Evolutionary conservation across 1,284 basidiomycete genomes (phyloP), one percentile per base, ranked within the genome.

Genomic region (Rhodotorula sp.): DNA sequence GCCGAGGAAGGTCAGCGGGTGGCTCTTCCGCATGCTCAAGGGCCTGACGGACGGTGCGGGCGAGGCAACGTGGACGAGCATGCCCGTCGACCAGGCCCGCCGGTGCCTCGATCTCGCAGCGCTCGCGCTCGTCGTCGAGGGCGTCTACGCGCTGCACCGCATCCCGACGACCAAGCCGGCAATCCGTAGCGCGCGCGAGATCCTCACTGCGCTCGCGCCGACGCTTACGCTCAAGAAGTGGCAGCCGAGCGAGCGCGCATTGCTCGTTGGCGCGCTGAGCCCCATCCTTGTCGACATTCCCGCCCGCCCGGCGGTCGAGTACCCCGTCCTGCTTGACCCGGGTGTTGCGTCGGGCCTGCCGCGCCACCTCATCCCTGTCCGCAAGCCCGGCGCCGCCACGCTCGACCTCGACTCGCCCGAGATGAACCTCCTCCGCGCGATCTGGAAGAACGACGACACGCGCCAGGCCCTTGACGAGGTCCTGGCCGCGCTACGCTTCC

Each of bases 101-200:
- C 85, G 86, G 46, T 84, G 86, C 8, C 79, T 95, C 53, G 92
- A 95, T 78, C 81, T 90, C 27, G 86, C 88, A 2, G 83, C 91
- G 8, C 82, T 85, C 0, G 85, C 87, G 1, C 81, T 95, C 1
- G 82, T 83, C 32, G 94, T 90, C 76, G 90, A 94, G 79, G 86
- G 86, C 0, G 78, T 87, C 0, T 85, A 94, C 13, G 79, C 85
- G 17, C 76, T 87, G 66, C 91, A 91, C 69, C 89, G 89, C 12
- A 86, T 85, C 3, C 83, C 85, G 41, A 82, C 84, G 13, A 88
- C 88, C 73, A 82, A 85, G 61, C 85, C 86, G n/a, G 85, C 88
- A 27, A 80, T 91, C 19, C 87, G 89, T 71, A 83, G 82, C 2
- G 87, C 90, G 0, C 87, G 86, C 77, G 87, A 86, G 75, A 77